phyloP scores from a whole-genome alignment of 2,329 filamentous ascomycete species.

The Hypoxylon sp. region DNA sequence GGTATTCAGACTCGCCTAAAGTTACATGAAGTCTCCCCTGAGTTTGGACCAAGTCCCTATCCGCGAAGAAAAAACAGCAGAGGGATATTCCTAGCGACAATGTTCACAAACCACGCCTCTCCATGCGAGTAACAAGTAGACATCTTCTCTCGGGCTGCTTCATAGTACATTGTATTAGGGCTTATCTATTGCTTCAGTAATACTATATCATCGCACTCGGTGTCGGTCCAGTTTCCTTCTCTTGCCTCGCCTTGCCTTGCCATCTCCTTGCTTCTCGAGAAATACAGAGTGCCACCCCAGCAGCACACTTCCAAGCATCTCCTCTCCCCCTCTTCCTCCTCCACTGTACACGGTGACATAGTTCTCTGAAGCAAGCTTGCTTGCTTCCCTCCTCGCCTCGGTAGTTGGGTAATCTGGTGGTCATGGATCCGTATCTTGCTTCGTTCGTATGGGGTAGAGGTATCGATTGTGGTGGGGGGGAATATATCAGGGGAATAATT shows the following conservation, averaged over 20 bases:
- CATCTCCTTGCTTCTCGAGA: not conserved
- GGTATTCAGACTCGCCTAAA: too few species aligned
- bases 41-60: too few species aligned
- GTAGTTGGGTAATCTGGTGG: conserved; percentile 6
- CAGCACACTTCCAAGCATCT: not conserved
- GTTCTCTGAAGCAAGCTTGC: conserved; percentile 1
- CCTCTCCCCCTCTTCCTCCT: not conserved
- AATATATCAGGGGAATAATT: conserved; percentile 37
- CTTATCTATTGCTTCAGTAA: conserved; percentile 39
- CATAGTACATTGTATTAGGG: conserved; percentile 35
- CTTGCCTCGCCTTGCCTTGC: not conserved
- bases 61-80: too few species aligned
- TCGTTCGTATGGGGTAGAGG: conserved; percentile 37
- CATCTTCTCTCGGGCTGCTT: not conserved
- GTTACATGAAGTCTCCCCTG: too few species aligned
- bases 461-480: conserved; percentile 33
- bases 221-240: not conserved
- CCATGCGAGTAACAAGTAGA: too few species aligned
- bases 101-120: too few species aligned
- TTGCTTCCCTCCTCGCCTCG: conserved; percentile 8
- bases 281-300: not conserved
- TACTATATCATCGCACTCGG: conserved; percentile 17
- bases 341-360: not conserved
- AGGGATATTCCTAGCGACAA: too few species aligned
- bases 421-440: conserved; percentile 38